Percentiles rank a stretch among this genome's conserved stretches.
Conservation (phyloP, 2,329 filamentous ascomycete species). For the Fonsecaea pedrosoi region DNA sequence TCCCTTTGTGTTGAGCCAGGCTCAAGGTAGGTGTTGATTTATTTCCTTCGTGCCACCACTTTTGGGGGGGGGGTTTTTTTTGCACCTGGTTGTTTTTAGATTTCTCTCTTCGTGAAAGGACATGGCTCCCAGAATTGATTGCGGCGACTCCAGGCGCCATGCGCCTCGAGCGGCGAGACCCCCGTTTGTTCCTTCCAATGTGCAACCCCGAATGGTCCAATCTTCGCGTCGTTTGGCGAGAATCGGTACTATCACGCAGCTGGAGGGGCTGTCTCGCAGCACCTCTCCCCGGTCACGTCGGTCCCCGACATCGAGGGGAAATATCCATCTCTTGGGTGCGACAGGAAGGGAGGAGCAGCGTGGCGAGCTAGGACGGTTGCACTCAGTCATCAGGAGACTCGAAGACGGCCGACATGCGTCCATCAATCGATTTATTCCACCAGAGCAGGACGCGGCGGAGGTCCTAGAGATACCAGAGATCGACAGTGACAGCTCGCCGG, state of each 20-base stretch:
- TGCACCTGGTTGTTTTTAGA: neutral
- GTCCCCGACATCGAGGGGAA: constrained; percentile 6
- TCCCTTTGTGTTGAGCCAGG: constrained; percentile 15
- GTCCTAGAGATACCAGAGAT: constrained; percentile 14
- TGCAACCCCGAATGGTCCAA: neutral
- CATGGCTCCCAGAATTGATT: constrained; percentile 21
- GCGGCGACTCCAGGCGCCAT: neutral
- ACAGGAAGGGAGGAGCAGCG: neutral
- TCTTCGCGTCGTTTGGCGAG: neutral
- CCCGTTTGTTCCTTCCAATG: neutral
- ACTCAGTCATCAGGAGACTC: neutral
- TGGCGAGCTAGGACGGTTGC: neutral
- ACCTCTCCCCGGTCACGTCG: neutral
- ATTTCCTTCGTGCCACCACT: constrained; percentile 13
- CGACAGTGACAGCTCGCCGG: constrained; percentile 7
- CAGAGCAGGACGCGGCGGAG: neutral
- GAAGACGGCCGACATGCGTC: neutral
- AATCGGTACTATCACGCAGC: constrained; percentile 5
- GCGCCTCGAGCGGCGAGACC: neutral
- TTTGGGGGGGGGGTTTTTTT: neutral
- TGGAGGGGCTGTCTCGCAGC: neutral
- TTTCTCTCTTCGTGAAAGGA: neutral
- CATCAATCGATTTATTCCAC: constrained; percentile 9
- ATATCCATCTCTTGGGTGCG: constrained; percentile 1
- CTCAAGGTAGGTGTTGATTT: constrained; percentile 27